Evolutionary conservation across 2,329 filamentous ascomycete genomes (phyloP).

Genomic region (Diplodia intermedia): DNA sequence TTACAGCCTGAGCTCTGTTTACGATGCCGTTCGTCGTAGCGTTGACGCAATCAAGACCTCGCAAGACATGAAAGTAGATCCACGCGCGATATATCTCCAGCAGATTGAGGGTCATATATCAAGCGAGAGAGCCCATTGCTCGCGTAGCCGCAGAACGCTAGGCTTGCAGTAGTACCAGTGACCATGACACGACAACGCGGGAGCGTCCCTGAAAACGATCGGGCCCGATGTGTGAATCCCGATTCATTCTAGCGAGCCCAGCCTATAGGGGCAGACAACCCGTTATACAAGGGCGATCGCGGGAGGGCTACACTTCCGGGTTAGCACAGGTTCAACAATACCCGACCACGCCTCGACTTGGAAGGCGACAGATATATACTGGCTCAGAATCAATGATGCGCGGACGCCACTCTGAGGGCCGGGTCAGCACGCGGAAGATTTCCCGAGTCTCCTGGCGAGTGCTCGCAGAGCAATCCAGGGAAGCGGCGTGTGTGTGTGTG

Average conservation of each 20-base stretch:
- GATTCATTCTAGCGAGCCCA: slow-evolving; percentile 22
- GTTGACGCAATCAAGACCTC: background rate
- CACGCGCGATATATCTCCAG: background rate
- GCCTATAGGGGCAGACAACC: slow-evolving; percentile 12
- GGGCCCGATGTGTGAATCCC: background rate
- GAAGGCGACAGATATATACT: slow-evolving; percentile 5
- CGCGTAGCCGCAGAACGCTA: background rate
- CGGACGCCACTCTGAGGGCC: slow-evolving; percentile 1
- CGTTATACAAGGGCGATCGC: slow-evolving; percentile 24
- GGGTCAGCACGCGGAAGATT: background rate
- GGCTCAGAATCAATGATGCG: background rate
- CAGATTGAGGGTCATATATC: background rate
- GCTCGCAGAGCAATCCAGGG: background rate
- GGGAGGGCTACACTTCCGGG: slow-evolving; percentile 12
- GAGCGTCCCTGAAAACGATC: slow-evolving; percentile 24
- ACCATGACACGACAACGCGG: slow-evolving; percentile 10
- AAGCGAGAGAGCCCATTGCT: background rate
- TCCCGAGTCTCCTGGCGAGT: slow-evolving; percentile 15
- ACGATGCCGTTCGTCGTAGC: background rate
- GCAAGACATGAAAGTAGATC: background rate
- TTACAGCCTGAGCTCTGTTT: background rate
- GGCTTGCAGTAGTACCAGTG: background rate
- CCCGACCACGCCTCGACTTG: slow-evolving; percentile 7
- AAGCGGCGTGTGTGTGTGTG: slow-evolving; percentile 10
- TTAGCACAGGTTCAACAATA: slow-evolving; percentile 21